phyloP scores from a whole-genome alignment of 345 rosid genomes.

The Lumnitzera racemosa region DNA sequence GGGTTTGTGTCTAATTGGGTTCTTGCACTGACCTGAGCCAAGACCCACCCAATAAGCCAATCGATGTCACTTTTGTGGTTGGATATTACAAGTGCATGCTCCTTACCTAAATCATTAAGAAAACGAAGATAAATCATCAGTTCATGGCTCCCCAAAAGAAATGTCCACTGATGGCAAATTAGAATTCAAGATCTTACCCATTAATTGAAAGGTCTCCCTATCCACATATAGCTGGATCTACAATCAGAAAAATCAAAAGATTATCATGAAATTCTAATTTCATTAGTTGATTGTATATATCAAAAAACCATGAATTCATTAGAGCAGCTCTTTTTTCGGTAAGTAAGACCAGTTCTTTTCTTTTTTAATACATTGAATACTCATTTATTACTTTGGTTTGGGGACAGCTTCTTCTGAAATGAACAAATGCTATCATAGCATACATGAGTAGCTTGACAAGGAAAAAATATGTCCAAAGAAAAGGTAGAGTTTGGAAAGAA shows the following conservation, averaged over 20 bases:
- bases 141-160: background rate
- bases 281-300: no score
- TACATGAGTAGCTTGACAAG: no score
- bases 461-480: no score
- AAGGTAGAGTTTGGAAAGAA: no score
- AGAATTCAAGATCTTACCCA: slow-evolving; percentile 50
- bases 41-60: slow-evolving; percentile 95
- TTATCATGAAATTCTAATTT: slow-evolving; percentile 2
- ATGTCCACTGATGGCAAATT: background rate
- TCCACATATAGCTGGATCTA: slow-evolving; percentile 78
- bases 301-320: background rate
- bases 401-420: no score
- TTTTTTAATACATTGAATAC: no score
- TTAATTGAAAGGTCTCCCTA: slow-evolving; percentile 52
- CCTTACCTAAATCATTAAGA: slow-evolving; percentile 53
- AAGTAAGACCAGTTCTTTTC: no score
- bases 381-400: no score
- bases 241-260: slow-evolving; percentile 15
- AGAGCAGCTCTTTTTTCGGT: no score
- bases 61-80: slow-evolving; percentile 93
- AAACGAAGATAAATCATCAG: slow-evolving; percentile 4
- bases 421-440: no score
- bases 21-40: slow-evolving; percentile 70
- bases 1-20: no score
- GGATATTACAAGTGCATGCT: slow-evolving; percentile 72